Base-by-base conservation (phyloP, 1,284 basidiomycete genomes). In the Ceraceosorus guamensis region DNA sequence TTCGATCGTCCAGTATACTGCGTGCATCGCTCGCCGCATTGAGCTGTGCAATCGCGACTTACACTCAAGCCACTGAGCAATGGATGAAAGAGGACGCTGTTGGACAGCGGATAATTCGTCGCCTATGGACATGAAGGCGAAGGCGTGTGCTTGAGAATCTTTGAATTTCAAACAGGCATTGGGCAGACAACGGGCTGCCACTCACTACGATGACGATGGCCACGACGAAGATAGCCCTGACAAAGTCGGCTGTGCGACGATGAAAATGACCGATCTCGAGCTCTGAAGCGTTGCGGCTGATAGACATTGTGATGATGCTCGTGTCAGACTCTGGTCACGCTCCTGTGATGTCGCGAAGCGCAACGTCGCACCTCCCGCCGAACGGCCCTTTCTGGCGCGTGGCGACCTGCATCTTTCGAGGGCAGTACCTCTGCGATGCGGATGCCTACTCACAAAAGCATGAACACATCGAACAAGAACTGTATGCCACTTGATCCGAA, bases 61-160 rank as follows among this genome's bases (percentile, higher is more conserved):
- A 59, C 57, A 3, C 59, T 59, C 62, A 91, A 77, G 56, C 83
- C 83, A 61, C 85, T 78, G 49, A 88, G 79, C 52, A 91, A 78
- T 0, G 88, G 82, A 30, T 83, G 83, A 55, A 83, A 81, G 76
- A 88, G 85, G 46, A 85, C 64, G 56, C 78, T 74, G 2, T 83
- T 78, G 1, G 70, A 57, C 16, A 91, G 80, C 0, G 89, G 89
- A 46, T 83, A 78, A 68, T 87, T 88, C 30, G 86, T 76, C 0
- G 77, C 80, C 81, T 82, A 59, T 11, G 2, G 16, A 41, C 2
- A 11, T 11, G 39, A 11, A 31, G 32, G 30, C 13, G 37, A 13
- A n/a, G 16, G 43, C 5, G 33, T 24, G 24, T 24, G 24, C 24
- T 24, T 24, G 24, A 24, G 24, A 24, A 3, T 3, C 24, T 24